Conservation (phyloP, 1,139 yeast species). For the Meyerozyma guilliermondii region DNA sequence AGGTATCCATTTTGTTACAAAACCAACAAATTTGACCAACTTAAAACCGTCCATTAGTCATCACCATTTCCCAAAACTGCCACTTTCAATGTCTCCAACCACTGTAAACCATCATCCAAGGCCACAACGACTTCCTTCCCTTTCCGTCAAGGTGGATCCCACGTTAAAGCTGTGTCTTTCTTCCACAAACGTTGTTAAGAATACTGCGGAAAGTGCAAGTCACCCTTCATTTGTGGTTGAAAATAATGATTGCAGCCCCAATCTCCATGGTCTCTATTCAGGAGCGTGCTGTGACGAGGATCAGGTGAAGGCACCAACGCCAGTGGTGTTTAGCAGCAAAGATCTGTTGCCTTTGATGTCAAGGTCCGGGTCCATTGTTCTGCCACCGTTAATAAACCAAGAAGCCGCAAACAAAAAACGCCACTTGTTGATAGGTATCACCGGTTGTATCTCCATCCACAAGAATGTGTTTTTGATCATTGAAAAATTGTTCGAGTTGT, state of each 20-base stretch:
- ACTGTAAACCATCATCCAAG: neutral
- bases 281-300: neutral
- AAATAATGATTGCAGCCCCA: conserved; percentile 20
- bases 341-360: neutral
- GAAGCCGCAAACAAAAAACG: conserved; percentile 8
- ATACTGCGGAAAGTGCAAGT: conserved; percentile 2
- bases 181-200: conserved; percentile 6
- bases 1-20: too few relatives aligned
- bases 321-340: neutral
- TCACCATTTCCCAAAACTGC: too few relatives aligned
- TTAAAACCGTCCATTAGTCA: too few relatives aligned
- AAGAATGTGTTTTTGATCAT: conserved; percentile 22
- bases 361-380: neutral
- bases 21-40: too few relatives aligned
- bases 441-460: conserved; percentile 24
- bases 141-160: conserved; percentile 18
- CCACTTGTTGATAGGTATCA: conserved; percentile 24
- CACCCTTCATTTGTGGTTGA: conserved; percentile 18
- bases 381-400: neutral
- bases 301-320: neutral
- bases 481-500: conserved; percentile 23
- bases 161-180: conserved; percentile 22
- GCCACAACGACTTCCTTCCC: conserved; percentile 6
- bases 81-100: too few relatives aligned
- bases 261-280: conserved; percentile 14